Percentiles rank a stretch among this genome's conserved stretches.
Conservation (phyloP, 2,329 filamentous ascomycete genomes). For the Balansia obtecta region DNA sequence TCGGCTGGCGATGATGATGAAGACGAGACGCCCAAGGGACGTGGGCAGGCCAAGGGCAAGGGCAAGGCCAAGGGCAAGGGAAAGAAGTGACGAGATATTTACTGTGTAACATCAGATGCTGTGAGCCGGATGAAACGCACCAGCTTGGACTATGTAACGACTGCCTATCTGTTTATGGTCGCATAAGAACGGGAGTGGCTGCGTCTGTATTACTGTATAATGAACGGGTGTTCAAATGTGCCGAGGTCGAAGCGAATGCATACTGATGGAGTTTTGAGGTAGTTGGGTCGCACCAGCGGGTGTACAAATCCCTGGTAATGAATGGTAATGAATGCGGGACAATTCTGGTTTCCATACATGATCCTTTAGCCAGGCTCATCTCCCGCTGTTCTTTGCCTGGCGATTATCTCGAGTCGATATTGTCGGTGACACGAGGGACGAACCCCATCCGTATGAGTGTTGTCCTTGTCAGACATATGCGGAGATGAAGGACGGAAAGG, state of each 20-base stretch:
- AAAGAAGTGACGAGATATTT: conserved; percentile 23
- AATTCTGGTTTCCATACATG: too few relatives aligned
- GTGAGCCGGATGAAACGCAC: conserved; percentile 1
- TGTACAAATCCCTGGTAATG: too few relatives aligned
- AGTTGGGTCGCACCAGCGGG: too few relatives aligned
- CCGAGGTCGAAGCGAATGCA: background rate
- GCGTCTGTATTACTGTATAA: background rate
- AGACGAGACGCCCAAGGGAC: conserved; percentile 40
- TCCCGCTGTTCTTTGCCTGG: too few relatives aligned
- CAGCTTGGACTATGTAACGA: background rate
- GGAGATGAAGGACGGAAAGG: too few relatives aligned
- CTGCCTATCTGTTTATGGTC: background rate
- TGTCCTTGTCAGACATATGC: too few relatives aligned
- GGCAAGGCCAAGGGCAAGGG: conserved; percentile 36
- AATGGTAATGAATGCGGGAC: too few relatives aligned
- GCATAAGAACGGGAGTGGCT: background rate
- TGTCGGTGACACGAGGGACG: too few relatives aligned
- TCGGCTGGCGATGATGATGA: conserved; percentile 39
- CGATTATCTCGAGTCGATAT: too few relatives aligned
- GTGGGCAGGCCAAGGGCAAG: conserved; percentile 32
- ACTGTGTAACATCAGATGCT: background rate
- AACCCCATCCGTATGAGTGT: too few relatives aligned
- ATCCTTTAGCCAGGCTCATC: too few relatives aligned
- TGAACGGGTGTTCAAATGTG: background rate
- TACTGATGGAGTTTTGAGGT: too few relatives aligned